Evolutionary conservation across 139 green algal species (phyloP), one percentile per base, ranked within the genome.

Genomic region (Chlorella sp.): DNA sequence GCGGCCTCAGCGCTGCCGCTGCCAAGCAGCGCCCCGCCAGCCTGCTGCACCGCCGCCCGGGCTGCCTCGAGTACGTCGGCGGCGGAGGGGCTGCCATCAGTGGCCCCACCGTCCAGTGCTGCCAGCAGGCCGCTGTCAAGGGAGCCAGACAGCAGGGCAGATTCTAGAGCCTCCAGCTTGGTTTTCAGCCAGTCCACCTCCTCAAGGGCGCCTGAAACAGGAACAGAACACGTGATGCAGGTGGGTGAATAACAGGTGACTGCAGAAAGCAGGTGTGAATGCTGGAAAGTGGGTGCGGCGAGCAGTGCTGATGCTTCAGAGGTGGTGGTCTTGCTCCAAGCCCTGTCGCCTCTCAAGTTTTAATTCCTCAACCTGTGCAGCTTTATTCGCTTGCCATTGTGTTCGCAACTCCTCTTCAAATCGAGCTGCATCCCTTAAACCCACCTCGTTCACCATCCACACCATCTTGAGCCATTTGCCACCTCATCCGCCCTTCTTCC

Each of bases 101-200:
- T 30, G 26, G 30, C 39, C 85, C 42, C 53, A 34, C 86, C 73
- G 48, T 78, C 73, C 86, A 85, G 75, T 0, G n/a, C 86, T 12
- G 76, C 66, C 21, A 87, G 66, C 79, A 88, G 39, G 71, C 53
- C 34, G 34, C 48, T 61, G 69, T 89, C 88, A 18, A 84, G 57
- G 3, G 88, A 85, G 57, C 75, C 82, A 22, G 69, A 69, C 48
- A 88, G 32, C 21, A 93, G 71, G 11, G 77, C 42, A 1, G 57
- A 39, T 60, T 95, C 91, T 24, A 95, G 69, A 0, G 32, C 82
- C 61, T 93, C 91, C 86, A 95, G 88, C 78, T 90, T 91, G 40
- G 42, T 57, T 19, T 89, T 79, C 53, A 95, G 86, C 90, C 90
- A 94, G 64, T 95, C 93, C 39, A 95, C 87, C 57, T 95, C 92